These are phyloP conservation scores for Symbiotaphrina buchneri DNA, from an alignment of 495 filamentous ascomycete species.

Conservation along the genomic window DNA sequence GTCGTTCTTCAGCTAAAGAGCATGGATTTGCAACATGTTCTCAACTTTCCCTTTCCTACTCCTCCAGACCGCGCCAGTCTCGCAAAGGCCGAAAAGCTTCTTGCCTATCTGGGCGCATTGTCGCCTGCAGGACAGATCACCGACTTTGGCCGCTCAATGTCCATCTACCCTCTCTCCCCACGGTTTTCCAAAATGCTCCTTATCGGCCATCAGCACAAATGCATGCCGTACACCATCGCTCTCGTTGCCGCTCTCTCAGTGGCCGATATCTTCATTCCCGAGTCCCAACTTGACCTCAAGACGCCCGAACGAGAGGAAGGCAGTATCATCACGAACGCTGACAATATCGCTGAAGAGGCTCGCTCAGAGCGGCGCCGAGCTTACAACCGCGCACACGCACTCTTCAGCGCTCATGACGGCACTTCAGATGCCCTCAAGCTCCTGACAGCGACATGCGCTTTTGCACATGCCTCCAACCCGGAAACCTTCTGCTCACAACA, in stretches of 20 bases:
- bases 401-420: slow-evolving; percentile 61
- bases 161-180: slow-evolving; percentile 72
- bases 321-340: slow-evolving; percentile 36
- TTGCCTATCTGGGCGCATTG: slow-evolving; percentile 50
- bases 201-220: slow-evolving; percentile 63
- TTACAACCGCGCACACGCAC: slow-evolving; percentile 54
- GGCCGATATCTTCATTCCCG: slow-evolving; percentile 67
- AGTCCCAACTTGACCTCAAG: slow-evolving; percentile 47
- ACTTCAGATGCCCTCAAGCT: slow-evolving; percentile 78
- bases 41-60: slow-evolving; percentile 96
- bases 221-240: slow-evolving; percentile 70
- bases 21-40: slow-evolving; percentile 78
- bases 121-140: slow-evolving; percentile 51
- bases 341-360: slow-evolving; percentile 42
- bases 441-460: slow-evolving; percentile 61
- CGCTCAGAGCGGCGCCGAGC: slow-evolving; percentile 39
- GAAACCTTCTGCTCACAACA: slow-evolving; percentile 54
- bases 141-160: slow-evolving; percentile 52
- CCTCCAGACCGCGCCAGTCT: slow-evolving; percentile 64
- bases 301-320: slow-evolving; percentile 17
- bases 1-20: slow-evolving; percentile 89
- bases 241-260: slow-evolving; percentile 77
- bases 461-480: slow-evolving; percentile 49
- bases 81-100: slow-evolving; percentile 59
- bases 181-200: slow-evolving; percentile 79